Base-by-base conservation (phyloP, 768 basidiomycete genomes). In the Calocybe indica region DNA sequence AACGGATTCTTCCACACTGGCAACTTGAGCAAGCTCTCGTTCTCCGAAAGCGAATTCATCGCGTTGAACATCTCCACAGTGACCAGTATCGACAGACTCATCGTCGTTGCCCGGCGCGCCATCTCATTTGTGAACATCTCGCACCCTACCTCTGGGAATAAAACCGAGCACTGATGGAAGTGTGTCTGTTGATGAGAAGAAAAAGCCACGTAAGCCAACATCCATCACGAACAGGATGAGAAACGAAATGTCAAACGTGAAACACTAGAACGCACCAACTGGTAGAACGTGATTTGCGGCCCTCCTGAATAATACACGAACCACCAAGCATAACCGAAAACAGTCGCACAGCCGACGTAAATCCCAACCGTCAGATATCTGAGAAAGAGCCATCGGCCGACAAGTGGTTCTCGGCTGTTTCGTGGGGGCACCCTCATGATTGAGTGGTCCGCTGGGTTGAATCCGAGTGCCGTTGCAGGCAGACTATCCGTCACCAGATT, bases 251-350 rank as follows among this genome's bases (percentile, higher is more conserved):
- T 7, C 31, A 5, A 47, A 43, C 6, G 33, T 48, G 29, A 46
- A 45, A 43, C 15, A 37, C 39, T 33, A 43, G 12, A 28, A 76
- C 89, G 60, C 57, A 96, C 94, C 52, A 99, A 72, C 67, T 99
- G 91, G 59, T 90, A 73, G 74, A 88, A 97, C 3, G 88, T 76
- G 59, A 99, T 97, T 60, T 93, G 91, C 5, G 95, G 95, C 1
- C 95, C 95, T 40, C 78, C 86, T 11, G 76, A 59, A 64, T 97
- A 97, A 65, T 83, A 88, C 59, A 95, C 72, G 72, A 99, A 99
- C 95, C 95, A 98, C 95, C 95, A 99, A 0, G 92, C 95, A 60
- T 99, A 99, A 41, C 94, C 95, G 55, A 88, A 92, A 22, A 99
- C 95, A 22, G 95, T 98, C 4, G 92, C 94, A 47, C 82, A 80